A percentile compares a stretch with the other conserved stretches of the same genome.
These are phyloP conservation scores for Mytilinidion resinicola DNA, from an alignment of 495 filamentous ascomycete genomes.

Conservation along the genomic window DNA sequence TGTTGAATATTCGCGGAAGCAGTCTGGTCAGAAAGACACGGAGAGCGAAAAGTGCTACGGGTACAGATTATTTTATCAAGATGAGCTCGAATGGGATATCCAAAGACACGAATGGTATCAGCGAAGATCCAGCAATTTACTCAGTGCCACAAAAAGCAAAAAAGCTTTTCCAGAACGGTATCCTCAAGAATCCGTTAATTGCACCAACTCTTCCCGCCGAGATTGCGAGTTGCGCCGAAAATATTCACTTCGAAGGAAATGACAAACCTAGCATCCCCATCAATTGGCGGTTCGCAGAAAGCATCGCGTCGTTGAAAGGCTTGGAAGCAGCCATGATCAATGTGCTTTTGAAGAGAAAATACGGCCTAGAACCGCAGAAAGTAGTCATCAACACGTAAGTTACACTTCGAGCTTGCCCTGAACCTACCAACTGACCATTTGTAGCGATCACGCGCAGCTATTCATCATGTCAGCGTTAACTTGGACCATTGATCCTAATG, in stretches of 20 bases:
- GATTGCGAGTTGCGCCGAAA: conserved; percentile 22
- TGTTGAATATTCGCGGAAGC: no score
- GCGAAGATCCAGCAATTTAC: conserved; percentile 8
- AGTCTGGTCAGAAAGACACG: no score
- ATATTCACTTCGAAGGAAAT: conserved; percentile 28
- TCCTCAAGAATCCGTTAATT: conserved; percentile 29
- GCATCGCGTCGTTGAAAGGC: conserved; percentile 24
- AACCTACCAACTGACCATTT: conserved; percentile 4
- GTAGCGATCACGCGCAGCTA: conserved; percentile 35
- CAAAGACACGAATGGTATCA: not conserved
- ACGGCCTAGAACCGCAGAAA: conserved; percentile 24
- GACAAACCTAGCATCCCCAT: conserved; percentile 32
- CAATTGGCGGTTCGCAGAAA: conserved; percentile 36
- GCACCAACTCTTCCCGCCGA: conserved; percentile 21
- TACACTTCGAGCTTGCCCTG: not conserved
- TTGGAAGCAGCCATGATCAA: conserved; percentile 32
- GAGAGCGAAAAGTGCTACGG: no score
- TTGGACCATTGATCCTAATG: conserved; percentile 26
- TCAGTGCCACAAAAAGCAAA: conserved; percentile 29
- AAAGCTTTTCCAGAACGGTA: conserved; percentile 25
- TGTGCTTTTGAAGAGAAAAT: conserved; percentile 28
- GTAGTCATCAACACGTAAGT: conserved; percentile 28
- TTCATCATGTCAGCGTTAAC: conserved; percentile 37
- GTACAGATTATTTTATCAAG: not conserved
- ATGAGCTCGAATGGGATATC: not conserved